Evolutionary conservation across 345 rosid genomes (phyloP), one percentile per base, ranked within the genome.

Genomic region (Moricandia arvensis): DNA sequence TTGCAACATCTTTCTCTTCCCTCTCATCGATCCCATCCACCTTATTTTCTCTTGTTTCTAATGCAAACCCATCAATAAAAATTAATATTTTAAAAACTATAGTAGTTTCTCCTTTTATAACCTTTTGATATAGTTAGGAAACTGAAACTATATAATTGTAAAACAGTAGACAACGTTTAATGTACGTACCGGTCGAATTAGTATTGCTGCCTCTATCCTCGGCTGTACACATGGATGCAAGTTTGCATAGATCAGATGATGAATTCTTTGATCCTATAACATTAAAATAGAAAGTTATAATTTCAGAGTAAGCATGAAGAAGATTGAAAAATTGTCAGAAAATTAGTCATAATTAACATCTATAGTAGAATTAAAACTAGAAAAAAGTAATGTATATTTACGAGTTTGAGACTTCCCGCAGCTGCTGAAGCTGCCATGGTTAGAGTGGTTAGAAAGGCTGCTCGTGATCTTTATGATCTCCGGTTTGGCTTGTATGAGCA

Each of bases 401-500:
- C 78, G 75, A 34, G 66, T 73, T 43, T 68, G 78, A 55, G 78
- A 79, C 75, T 79, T 78, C 6, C 73, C 75, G 27, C 70, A 49
- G 60, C 81, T 21, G 66, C 73, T 71, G 27, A 66, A 49, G 60
- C 81, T 21, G 66, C 45, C 60, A 8, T 30, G 59, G 41, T 49
- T 66, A 27, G 30, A 54, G 17, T 31, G 81, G 49, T 62, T 37
- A 38, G 82, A 54, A 65, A 63, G 41, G 17, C 54, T 59, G 59
- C 49, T 59, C 0, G 76, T 75, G 8, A 91, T 83, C 55, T 86
- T 86, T 66, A 71, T 78, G 79, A 90, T 93, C 53, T 87, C 94
- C 0, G 84, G 31, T 60, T 79, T 85, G 1, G 98, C 83, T 66
- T 89, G 91, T 30, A 63, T 45, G 37, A 93, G 90, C n/a, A 93